Base-by-base conservation (phyloP, 2,329 filamentous ascomycete species). In the Colletotrichum musicola region DNA sequence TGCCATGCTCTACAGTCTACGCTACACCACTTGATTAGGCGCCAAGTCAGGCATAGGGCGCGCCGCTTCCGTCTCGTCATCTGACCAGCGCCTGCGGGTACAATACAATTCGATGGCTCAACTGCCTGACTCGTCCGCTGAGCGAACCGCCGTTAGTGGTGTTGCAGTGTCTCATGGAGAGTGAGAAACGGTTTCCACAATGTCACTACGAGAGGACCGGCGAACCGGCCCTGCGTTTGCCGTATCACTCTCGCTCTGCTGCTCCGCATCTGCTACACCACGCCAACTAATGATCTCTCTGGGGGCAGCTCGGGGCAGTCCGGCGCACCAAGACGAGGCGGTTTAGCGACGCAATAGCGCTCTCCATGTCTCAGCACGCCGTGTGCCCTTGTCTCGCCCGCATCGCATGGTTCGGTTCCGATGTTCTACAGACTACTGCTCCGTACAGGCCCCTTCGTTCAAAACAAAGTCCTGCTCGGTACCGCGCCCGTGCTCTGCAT, bases 51-150 rank as follows among this genome's bases (percentile, higher is more conserved):
- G 40, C 16, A 50, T 35, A 51, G 22, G 25, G 22, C 27, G 30
- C 20, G 44, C 56, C 18, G 20, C 46, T 20, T 22, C 18, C 20
- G 42, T 55, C 30, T 55, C 13, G 38, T 67, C 58, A 53, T 53
- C 30, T 44, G 27, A 50, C 58, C 53, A 54, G 46, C 30, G 53
- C 25, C 4, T n/a, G 46, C 40, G 27, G 27, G 46, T 44, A 42
- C 27, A 4, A 6, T 30, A 30, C 30, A 35, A 7, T 35, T 9
- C 40, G 46, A 13, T 40, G 14, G n/a, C 16, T 47, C 9, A 25
- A 56, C 46, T 68, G 65, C 64, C 65, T 68, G 65, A 68, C 65
- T 68, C 61, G 65, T 49, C 20, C n/a, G 44, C 35, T 42, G 54
- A 47, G 61, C 54, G 47, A 54, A 51, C 51, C 18, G 27, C 54